phyloP scores from a whole-genome alignment of 163 green algal species.

The Chlorella variabilis region DNA sequence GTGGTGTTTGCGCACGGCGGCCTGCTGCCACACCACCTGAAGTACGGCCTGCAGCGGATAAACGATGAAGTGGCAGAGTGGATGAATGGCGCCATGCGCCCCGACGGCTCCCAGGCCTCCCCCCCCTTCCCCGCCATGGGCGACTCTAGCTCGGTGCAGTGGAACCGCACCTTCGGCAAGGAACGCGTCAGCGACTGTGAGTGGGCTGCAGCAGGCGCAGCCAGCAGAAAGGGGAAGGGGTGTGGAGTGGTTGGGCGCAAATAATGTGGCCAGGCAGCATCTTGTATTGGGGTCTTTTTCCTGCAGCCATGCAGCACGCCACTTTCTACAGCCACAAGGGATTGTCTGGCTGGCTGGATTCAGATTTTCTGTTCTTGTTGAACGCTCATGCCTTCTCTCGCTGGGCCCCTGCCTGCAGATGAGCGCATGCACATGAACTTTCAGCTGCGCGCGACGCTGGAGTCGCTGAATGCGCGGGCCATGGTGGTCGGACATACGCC shows the following conservation, averaged over 20 bases:
- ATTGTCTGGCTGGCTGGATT: not conserved
- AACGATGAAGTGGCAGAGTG: slow-evolving; percentile 89
- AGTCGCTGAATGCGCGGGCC: slow-evolving; percentile 66
- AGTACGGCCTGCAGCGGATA: slow-evolving; percentile 71
- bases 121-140: slow-evolving; percentile 90
- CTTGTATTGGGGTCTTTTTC: too few species aligned
- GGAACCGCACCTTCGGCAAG: slow-evolving; percentile 84
- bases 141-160: slow-evolving; percentile 85
- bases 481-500: slow-evolving; percentile 94
- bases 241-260: too few species aligned
- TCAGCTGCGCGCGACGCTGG: slow-evolving; percentile 72
- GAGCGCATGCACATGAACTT: slow-evolving; percentile 73
- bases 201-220: too few species aligned
- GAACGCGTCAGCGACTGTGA: slow-evolving; percentile 53
- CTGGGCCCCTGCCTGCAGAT: too few species aligned
- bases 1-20: slow-evolving; percentile 96
- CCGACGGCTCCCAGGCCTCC: slow-evolving; percentile 62
- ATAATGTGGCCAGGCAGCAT: too few species aligned
- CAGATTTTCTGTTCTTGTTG: not conserved
- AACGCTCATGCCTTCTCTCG: too few species aligned
- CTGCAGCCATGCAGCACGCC: too few species aligned
- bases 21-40: slow-evolving; percentile 84
- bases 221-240: too few species aligned
- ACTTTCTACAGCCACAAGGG: too few species aligned
- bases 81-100: slow-evolving; percentile 73